phyloP scores from a whole-genome alignment of 2,329 filamentous ascomycete genomes.

The Spiromastix sp. region DNA sequence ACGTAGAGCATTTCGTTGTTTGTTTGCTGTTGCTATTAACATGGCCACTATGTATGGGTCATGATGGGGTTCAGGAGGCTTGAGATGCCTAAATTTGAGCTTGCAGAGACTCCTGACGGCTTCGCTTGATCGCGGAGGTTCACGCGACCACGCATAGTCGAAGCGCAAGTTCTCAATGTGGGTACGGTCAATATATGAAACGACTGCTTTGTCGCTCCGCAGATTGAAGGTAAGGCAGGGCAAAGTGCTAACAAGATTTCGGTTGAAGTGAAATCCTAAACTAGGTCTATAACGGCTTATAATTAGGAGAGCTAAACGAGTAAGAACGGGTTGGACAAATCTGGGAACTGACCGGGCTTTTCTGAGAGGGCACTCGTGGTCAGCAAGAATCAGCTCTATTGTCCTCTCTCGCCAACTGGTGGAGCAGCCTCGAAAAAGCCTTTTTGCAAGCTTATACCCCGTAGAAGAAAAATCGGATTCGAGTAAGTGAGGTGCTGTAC shows the following conservation, averaged over 20 bases:
- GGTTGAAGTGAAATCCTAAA: constrained; percentile 2
- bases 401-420: not conserved
- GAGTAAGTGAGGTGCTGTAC: not conserved
- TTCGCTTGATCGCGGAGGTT: constrained; percentile 1
- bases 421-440: not conserved
- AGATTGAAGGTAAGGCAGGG: constrained; percentile 1
- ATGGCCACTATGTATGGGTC: constrained; percentile 7
- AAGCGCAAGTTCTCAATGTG: not conserved
- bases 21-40: constrained; percentile 2
- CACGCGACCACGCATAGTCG: not conserved
- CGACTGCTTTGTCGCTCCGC: not conserved
- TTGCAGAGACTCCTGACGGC: not conserved
- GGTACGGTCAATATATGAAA: constrained; percentile 1
- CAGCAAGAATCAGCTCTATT: not conserved
- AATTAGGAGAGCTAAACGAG: not conserved
- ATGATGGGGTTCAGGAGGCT: not conserved
- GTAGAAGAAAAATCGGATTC: not conserved
- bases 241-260: not conserved
- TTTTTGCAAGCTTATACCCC: not conserved
- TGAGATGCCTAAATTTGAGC: constrained; percentile 3
- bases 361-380: not conserved
- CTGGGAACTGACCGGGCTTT: not conserved
- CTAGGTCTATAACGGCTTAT: not conserved
- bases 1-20: not conserved
- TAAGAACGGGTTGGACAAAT: not conserved